phyloP scores from a whole-genome alignment of 768 basidiomycete species.

The Leucocoprinus sp. region DNA sequence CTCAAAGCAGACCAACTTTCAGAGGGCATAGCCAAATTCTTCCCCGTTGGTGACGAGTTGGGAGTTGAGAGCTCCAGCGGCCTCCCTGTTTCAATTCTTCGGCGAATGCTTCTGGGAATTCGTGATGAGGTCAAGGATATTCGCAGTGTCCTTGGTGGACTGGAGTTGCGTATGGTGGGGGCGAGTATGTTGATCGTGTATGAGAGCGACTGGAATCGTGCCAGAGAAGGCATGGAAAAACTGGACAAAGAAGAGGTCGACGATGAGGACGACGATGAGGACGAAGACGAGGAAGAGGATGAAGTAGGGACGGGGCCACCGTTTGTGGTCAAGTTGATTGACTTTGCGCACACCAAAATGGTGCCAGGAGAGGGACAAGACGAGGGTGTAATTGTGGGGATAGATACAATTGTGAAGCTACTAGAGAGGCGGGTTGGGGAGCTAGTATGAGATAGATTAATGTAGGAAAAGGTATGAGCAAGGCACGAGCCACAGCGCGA shows the following conservation, averaged over 20 bases:
- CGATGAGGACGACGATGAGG: constrained; percentile 27
- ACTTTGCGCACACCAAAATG: constrained; percentile 85
- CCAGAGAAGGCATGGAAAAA: constrained; percentile 31
- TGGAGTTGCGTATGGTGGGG: constrained; percentile 78
- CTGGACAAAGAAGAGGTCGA: constrained; percentile 24
- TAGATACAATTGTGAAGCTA: constrained; percentile 57
- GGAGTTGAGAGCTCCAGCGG: constrained; percentile 29
- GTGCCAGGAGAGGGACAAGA: constrained; percentile 70
- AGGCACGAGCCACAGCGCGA: constrained; percentile 72
- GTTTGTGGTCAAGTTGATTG: constrained; percentile 74
- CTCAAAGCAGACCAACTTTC: constrained; percentile 62
- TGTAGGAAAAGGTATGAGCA: constrained; percentile 64
- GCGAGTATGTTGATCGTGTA: constrained; percentile 78
- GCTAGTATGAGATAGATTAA: neutral
- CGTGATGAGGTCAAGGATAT: constrained; percentile 36
- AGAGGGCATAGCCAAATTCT: constrained; percentile 72
- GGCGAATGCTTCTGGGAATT: constrained; percentile 51
- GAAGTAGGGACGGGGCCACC: constrained; percentile 35
- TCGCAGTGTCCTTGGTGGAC: constrained; percentile 31
- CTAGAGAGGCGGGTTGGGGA: constrained; percentile 32
- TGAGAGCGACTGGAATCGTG: constrained; percentile 38
- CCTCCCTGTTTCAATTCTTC: constrained; percentile 44
- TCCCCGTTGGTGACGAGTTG: constrained; percentile 40
- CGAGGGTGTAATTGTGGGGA: constrained; percentile 63
- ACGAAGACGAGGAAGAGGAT: constrained; percentile 26